Evolutionary conservation across 1,139 yeast species (phyloP), one percentile per base, ranked within the genome.

Genomic region (Protomyces lactucae-debilis): DNA sequence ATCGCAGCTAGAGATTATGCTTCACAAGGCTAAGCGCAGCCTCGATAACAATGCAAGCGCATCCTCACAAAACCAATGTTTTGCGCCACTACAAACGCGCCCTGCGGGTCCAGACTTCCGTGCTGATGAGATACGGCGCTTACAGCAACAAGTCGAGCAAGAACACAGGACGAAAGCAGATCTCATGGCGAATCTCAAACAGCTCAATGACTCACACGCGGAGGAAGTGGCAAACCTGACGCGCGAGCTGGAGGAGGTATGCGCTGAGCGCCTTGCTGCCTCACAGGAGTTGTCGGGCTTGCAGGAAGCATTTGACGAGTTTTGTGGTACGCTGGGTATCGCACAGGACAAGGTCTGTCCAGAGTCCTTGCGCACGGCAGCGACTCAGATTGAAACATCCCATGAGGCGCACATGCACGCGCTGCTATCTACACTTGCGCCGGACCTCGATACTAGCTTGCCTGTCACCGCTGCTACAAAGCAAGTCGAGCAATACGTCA

Each of bases 181-280:
- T 43, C 63, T 59, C 21, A 59, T 59, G 63, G 63, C 63, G n/a
- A 59, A 59, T 35, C 45, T 59, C 35, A 52, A 52, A 43, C 53
- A 59, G 35, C 32, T 59, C 32, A 52, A 46, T 21, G 45, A 25
- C 14, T 35, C 63, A 8, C 53, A 45, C 36, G 63, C 53, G 23
- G 36, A 37, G 12, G 56, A 36, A 6, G 37, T 32, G 35, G 63
- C 63, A 37, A 35, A 8, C 3, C 21, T 59, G n/a, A 25, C 16
- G 16, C 56, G 45, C 21, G 63, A 59, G 43, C 52, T 59, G 14
- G 32, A 23, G 2, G 57, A 59, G 23, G 23, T 51, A 6, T 52
- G 35, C 21, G 45, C 63, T 12, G 46, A 45, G 23, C 52, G 63
- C 3, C 52, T 37, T 16, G 16, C n/a, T 14, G 32, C 40, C 18